Base-by-base conservation (phyloP, 148 eudicot genomes). In the Polygonum aviculare region DNA sequence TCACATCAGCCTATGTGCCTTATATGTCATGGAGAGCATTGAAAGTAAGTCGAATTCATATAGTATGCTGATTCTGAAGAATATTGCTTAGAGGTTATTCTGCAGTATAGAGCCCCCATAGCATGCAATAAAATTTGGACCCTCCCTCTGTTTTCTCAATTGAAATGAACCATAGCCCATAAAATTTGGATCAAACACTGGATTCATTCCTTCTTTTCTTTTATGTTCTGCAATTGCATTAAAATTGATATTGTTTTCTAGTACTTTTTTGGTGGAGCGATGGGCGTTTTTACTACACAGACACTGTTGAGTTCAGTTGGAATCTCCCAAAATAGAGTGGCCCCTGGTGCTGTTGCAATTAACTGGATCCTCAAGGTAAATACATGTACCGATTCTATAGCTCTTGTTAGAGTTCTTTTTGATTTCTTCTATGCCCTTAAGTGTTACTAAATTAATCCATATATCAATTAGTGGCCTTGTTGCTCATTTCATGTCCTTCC, bases 191-290 rank as follows among this genome's bases (percentile, higher is more conserved):
- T 15, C 75, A 67, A 54, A 31, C 21, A 16, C 45, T 18, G 44
- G 5, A 18, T 69, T 45, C 7, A 21, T 69, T 14, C 21, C 47
- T 22, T 57, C 19, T 48, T 3, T 49, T 6, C 47, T 26, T 76
- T 59, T 33, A 10, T 73, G 45, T 72, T 80, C 54, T 69, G 77
- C 62, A 10, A 72, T 52, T 39, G 76, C 47, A 5, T 54, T 80
- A 60, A 77, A 65, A 44, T 22, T 74, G 39, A 3, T 38, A 9
- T 39, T 83, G 67, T 26, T 47, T 41, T 85, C 71, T 79, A 95
- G 97, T 96, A 95, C 86, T 90, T 95, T 78, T 95, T 95, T 83
- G 99, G 99, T 77, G 99, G 99, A 80, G 99, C 99, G 38, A 95
- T 95, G 93, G 90, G 99, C 44, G 99, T 95, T 78, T 95, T 95